These are phyloP conservation scores for Friedmanniomyces endolithicus DNA, from an alignment of 495 filamentous ascomycete species.

Conservation along the genomic window DNA sequence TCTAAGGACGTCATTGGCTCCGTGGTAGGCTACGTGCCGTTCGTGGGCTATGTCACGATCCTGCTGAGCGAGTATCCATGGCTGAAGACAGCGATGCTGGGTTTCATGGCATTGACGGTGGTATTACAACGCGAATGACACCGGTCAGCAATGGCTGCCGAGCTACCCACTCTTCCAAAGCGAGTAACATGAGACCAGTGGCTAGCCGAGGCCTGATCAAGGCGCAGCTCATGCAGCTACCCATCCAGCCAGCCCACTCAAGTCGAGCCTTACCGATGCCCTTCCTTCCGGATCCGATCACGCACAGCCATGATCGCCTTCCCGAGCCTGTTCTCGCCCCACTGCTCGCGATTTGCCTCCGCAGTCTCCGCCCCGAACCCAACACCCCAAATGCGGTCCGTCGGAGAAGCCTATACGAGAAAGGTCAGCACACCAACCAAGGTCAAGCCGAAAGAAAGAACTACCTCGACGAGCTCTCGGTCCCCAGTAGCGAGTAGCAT, in stretches of 20 bases:
- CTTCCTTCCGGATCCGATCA: slow-evolving; percentile 30
- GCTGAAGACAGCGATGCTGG: slow-evolving; percentile 89
- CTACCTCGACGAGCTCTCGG: slow-evolving; percentile 51
- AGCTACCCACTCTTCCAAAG: neutral
- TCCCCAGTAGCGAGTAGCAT: slow-evolving; percentile 45
- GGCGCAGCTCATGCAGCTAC: neutral
- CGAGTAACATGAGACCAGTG: neutral
- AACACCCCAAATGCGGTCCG: slow-evolving; percentile 55
- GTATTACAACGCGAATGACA: slow-evolving; percentile 69
- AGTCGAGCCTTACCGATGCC: neutral
- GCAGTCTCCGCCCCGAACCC: slow-evolving; percentile 44
- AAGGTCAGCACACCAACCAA: neutral
- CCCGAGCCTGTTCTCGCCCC: slow-evolving; percentile 59
- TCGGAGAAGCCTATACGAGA: slow-evolving; percentile 36
- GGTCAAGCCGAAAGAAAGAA: slow-evolving; percentile 3
- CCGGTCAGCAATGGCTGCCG: neutral
- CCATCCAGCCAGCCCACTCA: neutral
- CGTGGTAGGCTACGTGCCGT: slow-evolving; percentile 85
- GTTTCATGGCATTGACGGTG: slow-evolving; percentile 89
- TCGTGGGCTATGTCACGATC: slow-evolving; percentile 96
- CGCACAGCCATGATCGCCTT: slow-evolving; percentile 44
- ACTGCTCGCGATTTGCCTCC: slow-evolving; percentile 34
- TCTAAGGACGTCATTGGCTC: slow-evolving; percentile 82
- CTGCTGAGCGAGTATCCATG: slow-evolving; percentile 92
- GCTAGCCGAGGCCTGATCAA: neutral